Base-by-base conservation (phyloP, 345 rosid species). In the Mercurialis annua region DNA sequence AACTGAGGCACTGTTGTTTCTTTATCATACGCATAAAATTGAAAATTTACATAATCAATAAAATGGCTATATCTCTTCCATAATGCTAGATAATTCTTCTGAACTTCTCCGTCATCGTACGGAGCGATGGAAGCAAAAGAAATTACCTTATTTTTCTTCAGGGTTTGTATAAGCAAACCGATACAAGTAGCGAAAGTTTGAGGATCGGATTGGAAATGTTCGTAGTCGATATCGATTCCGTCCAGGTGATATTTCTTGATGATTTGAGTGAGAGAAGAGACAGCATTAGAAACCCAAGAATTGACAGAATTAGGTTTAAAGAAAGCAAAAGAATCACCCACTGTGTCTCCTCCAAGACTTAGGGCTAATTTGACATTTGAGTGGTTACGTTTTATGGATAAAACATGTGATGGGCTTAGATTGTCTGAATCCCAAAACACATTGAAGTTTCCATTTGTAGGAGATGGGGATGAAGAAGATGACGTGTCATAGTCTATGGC, bases 31-130 rank as follows among this genome's bases (percentile, higher is more conserved):
- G 88, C 82, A 27, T 86, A 86, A 71, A 84, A 86, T 67, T 84
- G 87, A 66, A 86, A 86, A 76, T 86, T 82, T 16, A 81, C 82
- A 23, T 82, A 82, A 80, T 82, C 87, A 15, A 86, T 84, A 11
- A 86, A 81, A 57, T 86, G 83, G 14, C 83, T 81, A 26, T 79
- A 82, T 42, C 77, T 83, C 62, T 68, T 78, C 68, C 68, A 65
- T 20, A 65, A 38, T n/a, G 68, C 59, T 42, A 27, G 0, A 31
- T 65, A 65, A 38, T 65, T 47, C 48, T 10, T 51, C n/a, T 65
- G 68, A 15, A 65, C 68, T 65, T 51, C 48, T 6, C 24, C 48
- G 18, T 65, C 29, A 3, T 51, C 68, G 7, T 34, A 65, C 23
- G 68, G 68, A 51, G 68, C 68, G 6, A 65, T 51, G 34, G 68